Evolutionary conservation across 2,329 filamentous ascomycete genomes (phyloP), one percentile per base, ranked within the genome.

Genomic region (Metarhizium sp.): DNA sequence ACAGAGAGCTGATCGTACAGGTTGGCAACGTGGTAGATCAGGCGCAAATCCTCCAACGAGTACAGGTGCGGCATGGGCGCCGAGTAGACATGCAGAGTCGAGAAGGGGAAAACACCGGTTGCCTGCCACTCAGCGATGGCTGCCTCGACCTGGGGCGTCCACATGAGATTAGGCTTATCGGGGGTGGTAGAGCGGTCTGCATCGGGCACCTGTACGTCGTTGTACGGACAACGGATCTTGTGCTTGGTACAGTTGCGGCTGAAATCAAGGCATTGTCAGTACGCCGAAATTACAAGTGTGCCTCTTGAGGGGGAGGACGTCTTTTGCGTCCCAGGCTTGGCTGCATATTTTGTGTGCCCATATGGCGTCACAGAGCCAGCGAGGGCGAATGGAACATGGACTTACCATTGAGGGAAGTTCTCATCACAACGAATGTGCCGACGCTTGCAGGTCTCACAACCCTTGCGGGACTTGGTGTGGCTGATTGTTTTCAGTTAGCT

Each of bases 171-270:
- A 56, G 82, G 78, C 71, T 81, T 84, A 59, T 84, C 82, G 60
- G 81, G 82, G 46, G 77, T 75, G 42, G 80, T 78, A 51, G 81
- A 78, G 61, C 82, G 76, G 62, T 84, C 79, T 62, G 82, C 77
- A 61, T 88, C 85, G 54, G 69, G 64, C 49, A 82, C 78, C 51
- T 88, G 82, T 67, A 86, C 85, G 69, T 97, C 92, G 79, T 96
- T 95, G 77, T 97, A 99, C 64, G 96, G 94, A 74, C 94, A 99
- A 66, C 92, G 88, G 65, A 95, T 94, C 76, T 96, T 96, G 75
- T 99, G 94, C 75, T 97, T 99, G 59, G 92, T 96, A 75, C 94
- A 99, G 74, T 99, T 99, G 67, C 90, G 90, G 76, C 92, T 95
- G 66, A 38, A 48, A 30, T 47, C 55, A 40, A 54, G 59, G 69